Evolutionary conservation across 306 rosid genomes (phyloP).

Genomic region (Rosa rugosa): DNA sequence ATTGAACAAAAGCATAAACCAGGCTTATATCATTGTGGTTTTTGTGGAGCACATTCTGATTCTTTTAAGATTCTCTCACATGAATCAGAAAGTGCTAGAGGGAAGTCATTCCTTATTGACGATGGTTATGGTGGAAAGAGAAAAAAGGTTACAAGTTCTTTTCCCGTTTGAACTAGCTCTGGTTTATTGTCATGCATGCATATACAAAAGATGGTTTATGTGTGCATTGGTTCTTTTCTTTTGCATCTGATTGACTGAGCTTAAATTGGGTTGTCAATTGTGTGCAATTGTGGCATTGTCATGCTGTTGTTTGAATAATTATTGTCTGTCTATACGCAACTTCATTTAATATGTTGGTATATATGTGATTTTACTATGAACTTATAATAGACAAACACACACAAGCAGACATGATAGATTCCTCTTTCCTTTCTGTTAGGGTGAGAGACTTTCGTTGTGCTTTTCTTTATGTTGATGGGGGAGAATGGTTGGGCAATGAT

Average conservation of each 20-base stretch:
- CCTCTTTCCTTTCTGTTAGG: not conserved
- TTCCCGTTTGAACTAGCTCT: constrained; percentile 19
- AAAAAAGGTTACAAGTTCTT: constrained; percentile 65
- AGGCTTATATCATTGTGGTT: constrained; percentile 42
- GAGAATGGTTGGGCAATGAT: not conserved
- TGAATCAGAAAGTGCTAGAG: constrained; percentile 46
- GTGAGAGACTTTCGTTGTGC: not conserved
- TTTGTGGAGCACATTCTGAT: constrained; percentile 55
- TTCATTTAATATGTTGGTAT: not conserved
- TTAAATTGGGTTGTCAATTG: not conserved
- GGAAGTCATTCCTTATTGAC: constrained; percentile 35
- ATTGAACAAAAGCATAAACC: constrained; percentile 40
- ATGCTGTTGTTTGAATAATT: not conserved
- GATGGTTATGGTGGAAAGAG: constrained; percentile 32
- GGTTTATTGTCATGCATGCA: not conserved
- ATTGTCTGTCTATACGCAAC: not conserved
- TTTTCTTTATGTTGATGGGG: not conserved
- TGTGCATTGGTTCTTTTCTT: not conserved
- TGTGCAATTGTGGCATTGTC: not conserved
- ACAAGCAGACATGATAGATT: not conserved
- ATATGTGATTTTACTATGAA: not conserved
- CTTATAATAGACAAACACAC: not conserved
- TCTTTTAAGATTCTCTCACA: constrained; percentile 68
- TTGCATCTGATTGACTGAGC: not conserved
- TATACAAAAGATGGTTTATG: not conserved